Evolutionary conservation across 2,329 filamentous ascomycete species (phyloP), one percentile per base, ranked within the genome.

Genomic region (Scedosporium dehoogii): DNA sequence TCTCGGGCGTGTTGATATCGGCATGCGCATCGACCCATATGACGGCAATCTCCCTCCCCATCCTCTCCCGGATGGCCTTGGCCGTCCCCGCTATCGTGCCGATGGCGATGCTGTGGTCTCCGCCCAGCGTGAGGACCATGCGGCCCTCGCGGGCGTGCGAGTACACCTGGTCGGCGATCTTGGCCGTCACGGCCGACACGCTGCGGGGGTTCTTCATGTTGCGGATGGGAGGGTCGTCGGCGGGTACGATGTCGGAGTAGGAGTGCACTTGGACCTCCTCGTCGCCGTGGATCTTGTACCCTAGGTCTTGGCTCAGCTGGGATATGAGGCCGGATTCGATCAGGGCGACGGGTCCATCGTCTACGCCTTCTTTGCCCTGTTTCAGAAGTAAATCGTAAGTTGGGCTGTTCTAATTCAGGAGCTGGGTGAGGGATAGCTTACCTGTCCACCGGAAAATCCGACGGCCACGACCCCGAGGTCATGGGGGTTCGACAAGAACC

Each of bases 11-110:
- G 79, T 99, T 99, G 80, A 99, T 97, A 75, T 99, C 94, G 62
- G 93, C 89, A 75, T 99, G 94, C 27, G 94, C 94, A 75, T 99
- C 94, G 38, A 99, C 94, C 94, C 94, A 99, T 74, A 99, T 96
- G 63, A 99, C 91, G 12, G 92, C 94, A 66, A 97, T 87, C 69
- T 97, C 93, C 62, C 88, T 83, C 61, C 78, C 84, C 64, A 96
- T 78, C 18, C 93, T 80, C 81, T 99, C 92, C 63, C 90, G 85
- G 48, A 91, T 87, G 0, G 93, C 94, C 78, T 88, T 90, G 42
- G 92, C 90, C 1, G 89, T 91, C 48, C 94, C 94, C 29, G 89
- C 88, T 68, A 99, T 86, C 58, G 91, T 96, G 66, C 94, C 94
- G 69, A 99, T 96, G 66, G 94, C 94, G 72, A 99, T 96, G 66